Base-by-base conservation (phyloP, 148 eudicot species). In the Pouteria glomerata region DNA sequence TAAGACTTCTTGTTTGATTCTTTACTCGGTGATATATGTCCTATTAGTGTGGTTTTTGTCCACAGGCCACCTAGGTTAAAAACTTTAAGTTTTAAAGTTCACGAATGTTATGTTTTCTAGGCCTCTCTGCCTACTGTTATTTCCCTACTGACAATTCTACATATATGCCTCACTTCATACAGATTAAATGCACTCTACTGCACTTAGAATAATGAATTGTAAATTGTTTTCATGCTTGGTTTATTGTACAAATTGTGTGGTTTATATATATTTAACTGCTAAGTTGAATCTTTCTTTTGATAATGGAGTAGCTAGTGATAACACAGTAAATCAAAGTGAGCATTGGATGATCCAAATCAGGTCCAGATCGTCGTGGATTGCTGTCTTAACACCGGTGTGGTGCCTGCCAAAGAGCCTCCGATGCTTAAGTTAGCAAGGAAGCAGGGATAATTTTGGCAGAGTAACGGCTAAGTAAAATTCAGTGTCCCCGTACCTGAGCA, bases 1-100 rank as follows among this genome's bases (percentile, higher is more conserved):
- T 71, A 72, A 35, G 60, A 77, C 57, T 63, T 39, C 42, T 71
- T 29, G 35, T 26, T 71, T 44, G 23, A 26, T 57, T 24, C 7
- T 42, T 56, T 23, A 24, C 15, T 56, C 1, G 16, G 63, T 44
- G 19, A 26, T 44, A 0, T 53, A n/a, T 11, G 31, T 13, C 24
- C 14, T 19, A n/a, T 23, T 23, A 51, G 18, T 12, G n/a, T 68
- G 27, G 26, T n/a, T 2, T 65, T 21, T 41, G n/a, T 63, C 37
- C 58, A 50, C 27, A 33, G 71, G 71, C 18, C 69, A 47, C 29
- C 19, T n/a, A 14, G 44, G 48, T 63, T 4, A 5, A 39, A 39
- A 39, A 39, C 5, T 57, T 0, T 6, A 30, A 26, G 37, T 57
- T 41, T 57, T 50, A 52, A 63, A 23, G n/a, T 66, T 74, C 73